Base-by-base conservation (phyloP, 2,329 filamentous ascomycete genomes). In the Aspergillus unguis region DNA sequence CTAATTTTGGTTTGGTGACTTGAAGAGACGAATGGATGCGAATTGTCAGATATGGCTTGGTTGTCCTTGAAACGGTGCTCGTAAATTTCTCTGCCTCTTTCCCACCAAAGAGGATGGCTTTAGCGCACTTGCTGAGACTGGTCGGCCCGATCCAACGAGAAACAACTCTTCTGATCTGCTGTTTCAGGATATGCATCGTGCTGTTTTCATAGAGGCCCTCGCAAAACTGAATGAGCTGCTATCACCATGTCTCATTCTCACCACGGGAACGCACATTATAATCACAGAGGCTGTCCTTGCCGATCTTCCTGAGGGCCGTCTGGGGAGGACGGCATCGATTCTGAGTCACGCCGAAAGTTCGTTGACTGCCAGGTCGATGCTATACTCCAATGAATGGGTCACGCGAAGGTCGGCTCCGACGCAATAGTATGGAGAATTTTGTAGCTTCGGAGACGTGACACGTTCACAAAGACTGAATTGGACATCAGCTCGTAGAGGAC, bases 391-490 rank as follows among this genome's bases (percentile, higher is more conserved):
- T 28, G 25, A 28, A 27, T 38, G 35, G 10, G 40, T 32, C 44
- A 47, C 44, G 27, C 35, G 33, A 47, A 27, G 26, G 27, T 11
- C 27, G 23, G 7, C 37, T 32, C 9, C 17, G 17, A 17, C 17
- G 17, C 17, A 17, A 17, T 17, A 17, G 17, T 17, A 17, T 17
- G 36, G 35, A 36, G 11, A 11, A n/a, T 36, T 6, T n/a, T 40
- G 28, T 31, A 43, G 38, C 5, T 36, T 36, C 31, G 11, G 29
- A 49, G 46, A 43, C 46, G 31, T 44, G 47, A 37, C 47, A 49
- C 38, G 38, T 49, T 49, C 17, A 17, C 17, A 17, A 17, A 23
- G 47, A 49, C 31, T 49, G 40, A 37, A 44, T 31, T 44, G 17
- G 17, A 23, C 10, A 11, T 11, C n/a, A 5, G 5, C 33, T 36